Evolutionary conservation across 139 green algal species (phyloP).

Genomic region (Picochlorum costavermella): DNA sequence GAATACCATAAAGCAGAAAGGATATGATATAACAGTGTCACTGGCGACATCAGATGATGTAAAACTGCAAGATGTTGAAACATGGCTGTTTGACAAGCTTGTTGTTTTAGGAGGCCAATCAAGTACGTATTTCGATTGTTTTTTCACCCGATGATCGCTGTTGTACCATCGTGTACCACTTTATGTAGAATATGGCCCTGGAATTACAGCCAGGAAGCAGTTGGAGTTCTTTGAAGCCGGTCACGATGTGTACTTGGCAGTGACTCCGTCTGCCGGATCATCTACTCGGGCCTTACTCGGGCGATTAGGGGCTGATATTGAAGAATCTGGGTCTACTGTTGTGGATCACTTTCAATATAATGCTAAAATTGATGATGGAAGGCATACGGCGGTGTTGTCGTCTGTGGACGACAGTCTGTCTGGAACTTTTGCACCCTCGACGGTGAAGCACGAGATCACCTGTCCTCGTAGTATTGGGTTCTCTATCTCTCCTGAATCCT

Average conservation of each 20-base stretch:
- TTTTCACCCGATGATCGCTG: neutral
- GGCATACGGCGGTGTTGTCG: conserved; percentile 17
- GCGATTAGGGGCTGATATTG: conserved; percentile 71
- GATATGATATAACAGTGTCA: conserved; percentile 1
- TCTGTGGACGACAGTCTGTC: too few species aligned
- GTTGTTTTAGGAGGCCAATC: conserved; percentile 60
- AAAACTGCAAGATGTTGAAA: conserved; percentile 63
- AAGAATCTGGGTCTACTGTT: conserved; percentile 39
- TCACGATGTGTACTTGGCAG: conserved; percentile 65
- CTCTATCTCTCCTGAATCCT: conserved; percentile 44
- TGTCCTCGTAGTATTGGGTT: conserved; percentile 46
- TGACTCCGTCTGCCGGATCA: conserved; percentile 42
- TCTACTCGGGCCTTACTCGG: conserved; percentile 37
- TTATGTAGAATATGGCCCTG: conserved; percentile 52
- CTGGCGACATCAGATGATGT: conserved; percentile 31
- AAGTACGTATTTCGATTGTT: conserved; percentile 3
- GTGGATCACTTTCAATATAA: conserved; percentile 30
- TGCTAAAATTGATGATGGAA: neutral
- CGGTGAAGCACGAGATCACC: neutral
- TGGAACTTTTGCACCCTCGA: too few species aligned
- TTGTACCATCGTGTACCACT: neutral
- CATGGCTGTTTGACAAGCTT: conserved; percentile 74
- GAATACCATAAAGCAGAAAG: conserved; percentile 9
- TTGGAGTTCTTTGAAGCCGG: conserved; percentile 81
- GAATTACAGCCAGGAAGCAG: conserved; percentile 45